Evolutionary conservation across 139 green algal species (phyloP), one percentile per base, ranked within the genome.

Genomic region (Tetradesmus lagerheimii): DNA sequence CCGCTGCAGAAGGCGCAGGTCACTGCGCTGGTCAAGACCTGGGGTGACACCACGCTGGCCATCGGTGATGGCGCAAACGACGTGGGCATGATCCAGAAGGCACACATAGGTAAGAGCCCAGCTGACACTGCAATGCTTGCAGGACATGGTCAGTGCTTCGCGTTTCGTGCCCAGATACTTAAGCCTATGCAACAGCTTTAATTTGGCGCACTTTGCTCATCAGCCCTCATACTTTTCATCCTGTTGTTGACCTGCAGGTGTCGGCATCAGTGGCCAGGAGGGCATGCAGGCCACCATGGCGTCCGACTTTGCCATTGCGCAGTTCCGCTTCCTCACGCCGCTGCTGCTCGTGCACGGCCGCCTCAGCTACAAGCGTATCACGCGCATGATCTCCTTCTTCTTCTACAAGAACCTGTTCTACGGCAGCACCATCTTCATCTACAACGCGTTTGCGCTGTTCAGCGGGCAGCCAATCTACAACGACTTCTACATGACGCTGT

Each of bases 61-160:
- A 99, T 99, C 29, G 98, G 98, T 2, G 98, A 99, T 91, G 98
- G 98, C 57, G 98, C 98, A 75, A 99, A 99, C 83, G 98, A 99
- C 91, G 98, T 99, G 74, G 97, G 96, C 88, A 99, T 99, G 98
- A 98, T 99, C 80, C 96, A 96, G 81, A 92, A 93, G 41, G 93
- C 92, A 11, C 92, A 95, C 88, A 95, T 95, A 84, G 92, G 93
- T 92, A 34, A 67, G 92, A 34, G 18, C 57, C 20, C 57, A 71
- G 57, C 57, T 66, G 53, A 29, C 53, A 66, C 53, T 64, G 50
- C 50, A 20, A 27, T 50, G 47, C 47, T 23, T 62, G 8, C 47
- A 23, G 47, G 43, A n/a, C n/a, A n/a, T n/a, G n/a, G n/a, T n/a
- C n/a, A n/a, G 6, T 62, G 47, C 47, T 62, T 62, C 43, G 9